A percentile compares a stretch with the other conserved stretches of the same genome.
Evolutionary conservation across 1,284 basidiomycete species (phyloP).

Genomic region (Apiotrichum akiyoshidainum): DNA sequence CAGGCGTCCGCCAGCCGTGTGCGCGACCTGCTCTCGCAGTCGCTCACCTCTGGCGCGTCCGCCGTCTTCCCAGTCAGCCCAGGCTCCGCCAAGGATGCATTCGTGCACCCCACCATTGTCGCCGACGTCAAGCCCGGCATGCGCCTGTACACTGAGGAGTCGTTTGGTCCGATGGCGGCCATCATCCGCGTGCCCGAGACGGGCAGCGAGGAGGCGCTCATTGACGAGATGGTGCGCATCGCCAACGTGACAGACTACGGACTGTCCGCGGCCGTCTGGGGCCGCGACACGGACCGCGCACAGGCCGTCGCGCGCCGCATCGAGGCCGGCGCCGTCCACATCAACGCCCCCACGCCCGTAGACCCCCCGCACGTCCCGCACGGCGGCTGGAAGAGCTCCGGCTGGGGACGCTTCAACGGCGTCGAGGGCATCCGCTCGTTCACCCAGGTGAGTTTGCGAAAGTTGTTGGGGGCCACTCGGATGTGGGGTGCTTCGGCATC

Average conservation of each 20-base stretch:
- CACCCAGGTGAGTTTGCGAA: constrained; percentile 5
- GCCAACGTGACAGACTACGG: constrained; percentile 58
- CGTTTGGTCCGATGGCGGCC: constrained; percentile 59
- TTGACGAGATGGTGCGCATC: constrained; percentile 55
- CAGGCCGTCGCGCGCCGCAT: constrained; percentile 57
- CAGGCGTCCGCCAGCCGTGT: constrained; percentile 57
- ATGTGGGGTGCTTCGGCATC: no score
- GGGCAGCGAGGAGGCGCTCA: constrained; percentile 26
- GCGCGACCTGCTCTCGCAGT: constrained; percentile 56
- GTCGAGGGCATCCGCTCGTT: constrained; percentile 28
- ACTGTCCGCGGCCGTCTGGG: constrained; percentile 59
- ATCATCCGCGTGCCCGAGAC: constrained; percentile 25
- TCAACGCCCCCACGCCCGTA: constrained; percentile 18
- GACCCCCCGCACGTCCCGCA: constrained; percentile 21
- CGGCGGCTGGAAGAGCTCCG: constrained; percentile 28
- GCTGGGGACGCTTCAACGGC: constrained; percentile 36
- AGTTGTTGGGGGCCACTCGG: background rate
- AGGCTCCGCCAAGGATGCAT: constrained; percentile 40
- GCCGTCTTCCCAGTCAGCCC: constrained; percentile 7
- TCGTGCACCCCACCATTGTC: constrained; percentile 60
- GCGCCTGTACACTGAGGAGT: constrained; percentile 58
- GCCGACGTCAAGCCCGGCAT: constrained; percentile 56
- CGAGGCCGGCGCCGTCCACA: constrained; percentile 29
- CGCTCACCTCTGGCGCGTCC: constrained; percentile 57
- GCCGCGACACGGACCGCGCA: constrained; percentile 55